Evolutionary conservation across 225 moss, liverwort and hornwort species (phyloP).

Genomic region (Marchantia polymorpha): DNA sequence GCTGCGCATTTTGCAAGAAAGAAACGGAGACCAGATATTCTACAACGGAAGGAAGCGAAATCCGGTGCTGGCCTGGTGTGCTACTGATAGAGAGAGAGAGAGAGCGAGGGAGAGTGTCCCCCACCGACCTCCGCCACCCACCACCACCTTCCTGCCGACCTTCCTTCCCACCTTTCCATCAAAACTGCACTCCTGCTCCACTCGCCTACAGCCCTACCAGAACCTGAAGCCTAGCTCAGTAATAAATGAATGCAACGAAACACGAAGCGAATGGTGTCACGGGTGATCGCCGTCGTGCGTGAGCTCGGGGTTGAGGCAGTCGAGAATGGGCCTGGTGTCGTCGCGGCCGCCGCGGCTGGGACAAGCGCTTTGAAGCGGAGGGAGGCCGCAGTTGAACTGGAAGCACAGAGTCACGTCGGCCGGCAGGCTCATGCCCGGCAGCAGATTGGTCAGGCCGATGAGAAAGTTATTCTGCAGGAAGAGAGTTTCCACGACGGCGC

Average conservation of each 20-base stretch:
- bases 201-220: background rate
- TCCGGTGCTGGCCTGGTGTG: background rate
- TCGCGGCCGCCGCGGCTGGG: constrained; percentile 26
- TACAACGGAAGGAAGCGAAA: background rate
- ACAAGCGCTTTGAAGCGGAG: constrained; percentile 38
- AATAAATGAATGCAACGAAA: background rate
- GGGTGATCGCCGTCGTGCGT: constrained; percentile 1
- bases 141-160: background rate
- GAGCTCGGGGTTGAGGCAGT: constrained; percentile 30
- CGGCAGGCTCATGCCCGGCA: constrained; percentile 40
- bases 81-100: background rate
- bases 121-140: background rate
- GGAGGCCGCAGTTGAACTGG: constrained; percentile 43
- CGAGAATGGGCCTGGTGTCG: constrained; percentile 31
- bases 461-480: constrained; percentile 39
- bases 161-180: background rate
- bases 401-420: constrained; percentile 40
- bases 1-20: constrained; percentile 4
- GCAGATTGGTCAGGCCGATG: constrained; percentile 37
- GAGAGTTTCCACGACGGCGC: constrained; percentile 30
- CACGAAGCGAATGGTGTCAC: background rate
- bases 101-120: background rate
- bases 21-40: background rate
- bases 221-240: background rate
- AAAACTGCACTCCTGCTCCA: background rate